Evolutionary conservation across 164 flowering plant species (phyloP).

Genomic region (Pachysandra terminalis): DNA sequence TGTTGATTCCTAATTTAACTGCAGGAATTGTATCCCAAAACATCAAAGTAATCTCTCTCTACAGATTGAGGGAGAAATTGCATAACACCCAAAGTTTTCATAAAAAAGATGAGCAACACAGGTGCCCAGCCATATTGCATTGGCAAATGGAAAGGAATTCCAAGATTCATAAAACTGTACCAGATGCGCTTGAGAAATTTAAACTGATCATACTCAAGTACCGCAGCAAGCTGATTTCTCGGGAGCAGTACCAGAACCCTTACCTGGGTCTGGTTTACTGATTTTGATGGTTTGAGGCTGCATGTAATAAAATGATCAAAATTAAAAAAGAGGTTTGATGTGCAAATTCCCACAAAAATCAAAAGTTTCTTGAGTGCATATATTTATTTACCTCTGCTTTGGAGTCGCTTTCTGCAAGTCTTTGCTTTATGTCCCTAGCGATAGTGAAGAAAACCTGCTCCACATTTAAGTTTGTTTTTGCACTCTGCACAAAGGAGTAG

Average conservation of each 20-base stretch:
- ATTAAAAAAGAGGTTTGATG: background rate
- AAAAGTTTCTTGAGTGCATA: background rate
- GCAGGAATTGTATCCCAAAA: constrained; percentile 10
- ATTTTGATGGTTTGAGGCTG: constrained; percentile 51
- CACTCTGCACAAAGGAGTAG: constrained; percentile 36
- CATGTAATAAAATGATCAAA: background rate
- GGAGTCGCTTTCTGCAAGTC: constrained; percentile 46
- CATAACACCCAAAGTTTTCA: constrained; percentile 20
- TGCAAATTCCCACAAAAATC: background rate
- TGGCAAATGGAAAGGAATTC: constrained; percentile 5
- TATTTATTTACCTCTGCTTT: constrained; percentile 35
- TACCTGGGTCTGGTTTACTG: constrained; percentile 37
- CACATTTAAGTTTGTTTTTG: constrained; percentile 56
- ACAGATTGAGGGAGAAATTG: constrained; percentile 21
- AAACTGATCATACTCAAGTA: constrained; percentile 14
- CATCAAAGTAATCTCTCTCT: constrained; percentile 12
- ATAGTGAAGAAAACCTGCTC: constrained; percentile 59
- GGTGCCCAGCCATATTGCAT: constrained; percentile 6
- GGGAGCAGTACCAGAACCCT: constrained; percentile 26
- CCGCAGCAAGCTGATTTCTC: constrained; percentile 48
- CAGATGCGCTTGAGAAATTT: constrained; percentile 5
- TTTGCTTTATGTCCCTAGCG: constrained; percentile 54
- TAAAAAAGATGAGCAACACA: constrained; percentile 10
- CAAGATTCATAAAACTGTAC: constrained; percentile 5
- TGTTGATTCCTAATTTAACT: background rate